These are phyloP conservation scores for Cyclotella sp. DNA, from an alignment of 108 stramenopile genomes.

Conservation along the genomic window DNA sequence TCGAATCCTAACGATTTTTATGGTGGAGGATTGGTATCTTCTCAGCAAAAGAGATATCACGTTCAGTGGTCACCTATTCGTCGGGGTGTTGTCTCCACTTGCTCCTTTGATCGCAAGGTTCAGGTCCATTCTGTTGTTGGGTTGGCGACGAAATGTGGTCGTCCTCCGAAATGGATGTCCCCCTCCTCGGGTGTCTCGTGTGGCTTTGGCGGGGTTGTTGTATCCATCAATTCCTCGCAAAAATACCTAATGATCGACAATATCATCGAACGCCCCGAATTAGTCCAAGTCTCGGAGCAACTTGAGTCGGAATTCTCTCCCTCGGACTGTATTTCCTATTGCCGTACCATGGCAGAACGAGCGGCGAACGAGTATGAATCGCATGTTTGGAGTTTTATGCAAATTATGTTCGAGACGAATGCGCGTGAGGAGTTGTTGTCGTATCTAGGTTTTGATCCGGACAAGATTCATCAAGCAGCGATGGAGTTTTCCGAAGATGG, in stretches of 20 bases:
- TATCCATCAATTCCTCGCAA: conserved; percentile 64
- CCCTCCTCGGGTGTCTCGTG: conserved; percentile 87
- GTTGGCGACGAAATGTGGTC: conserved; percentile 69
- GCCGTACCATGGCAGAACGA: conserved; percentile 62
- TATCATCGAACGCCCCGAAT: conserved; percentile 69
- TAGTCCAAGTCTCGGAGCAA: conserved; percentile 63
- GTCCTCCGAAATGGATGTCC: conserved; percentile 95
- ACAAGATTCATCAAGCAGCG: conserved; percentile 62
- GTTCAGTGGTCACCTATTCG: conserved; percentile 92
- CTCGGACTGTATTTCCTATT: conserved; percentile 72
- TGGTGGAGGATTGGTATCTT: conserved; percentile 70
- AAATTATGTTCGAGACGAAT: conserved; percentile 93
- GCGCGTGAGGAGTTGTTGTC: conserved; percentile 89
- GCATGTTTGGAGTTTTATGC: conserved; percentile 93
- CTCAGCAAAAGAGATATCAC: conserved; percentile 81
- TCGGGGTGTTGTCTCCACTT: conserved; percentile 90
- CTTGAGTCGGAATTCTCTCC: conserved; percentile 77
- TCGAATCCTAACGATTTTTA: conserved; percentile 36
- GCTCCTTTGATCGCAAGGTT: conserved; percentile 96
- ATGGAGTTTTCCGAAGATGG: conserved; percentile 51
- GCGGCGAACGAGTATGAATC: conserved; percentile 59
- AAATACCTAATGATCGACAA: conserved; percentile 59
- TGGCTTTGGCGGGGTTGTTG: conserved; percentile 92
- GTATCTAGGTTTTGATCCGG: conserved; percentile 94
- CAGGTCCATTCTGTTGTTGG: conserved; percentile 89